Evolutionary conservation across 139 green algal genomes (phyloP), one percentile per base, ranked within the genome.

Genomic region (Chlamydomonas urium): DNA sequence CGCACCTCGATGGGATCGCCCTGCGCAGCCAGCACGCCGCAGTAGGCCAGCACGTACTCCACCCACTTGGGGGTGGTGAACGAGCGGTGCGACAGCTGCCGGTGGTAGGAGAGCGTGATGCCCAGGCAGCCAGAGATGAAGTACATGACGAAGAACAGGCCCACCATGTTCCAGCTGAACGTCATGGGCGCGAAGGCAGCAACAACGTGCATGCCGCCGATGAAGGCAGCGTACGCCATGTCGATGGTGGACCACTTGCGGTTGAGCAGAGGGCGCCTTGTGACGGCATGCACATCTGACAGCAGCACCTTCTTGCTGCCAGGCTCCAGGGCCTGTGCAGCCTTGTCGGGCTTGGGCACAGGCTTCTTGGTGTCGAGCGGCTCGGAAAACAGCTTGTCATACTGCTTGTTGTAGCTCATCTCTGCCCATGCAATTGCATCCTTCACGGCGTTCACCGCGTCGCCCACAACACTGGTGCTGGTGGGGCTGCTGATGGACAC

Each of bases 11-110:
- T 38, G 4, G 32, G 60, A 38, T 38, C 53, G 14, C 53, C 53
- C 53, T 63, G 91, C 60, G 97, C 86, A 0, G 93, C 86, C 57
- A 97, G 84, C 14, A 97, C 93, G 37, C 95, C 95, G 82, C 95
- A 99, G 86, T 99, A 99, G 17, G 95, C 94, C 47, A 99, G 79
- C 2, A 79, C 65, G 83, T 98, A 97, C 88, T 99, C 95, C n/a
- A 99, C 85, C 95, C 93, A 98, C 86, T 99, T 99, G 71, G 95
- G 95, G 1, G 87, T 90, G 33, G 75, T 45, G 79, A 99, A 99
- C 29, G 76, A 85, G 66, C 88, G 87, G 90, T 99, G 95, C 50
- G 80, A 87, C 4, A 99, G 84, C 83, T 96, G 85, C 48, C 77
- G 71, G 88, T 99, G 95, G 88, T 90, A 99, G 3, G 78, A 90